Evolutionary conservation across 352 stramenopile genomes (phyloP).

Genomic region (Aphanomyces invadans): DNA sequence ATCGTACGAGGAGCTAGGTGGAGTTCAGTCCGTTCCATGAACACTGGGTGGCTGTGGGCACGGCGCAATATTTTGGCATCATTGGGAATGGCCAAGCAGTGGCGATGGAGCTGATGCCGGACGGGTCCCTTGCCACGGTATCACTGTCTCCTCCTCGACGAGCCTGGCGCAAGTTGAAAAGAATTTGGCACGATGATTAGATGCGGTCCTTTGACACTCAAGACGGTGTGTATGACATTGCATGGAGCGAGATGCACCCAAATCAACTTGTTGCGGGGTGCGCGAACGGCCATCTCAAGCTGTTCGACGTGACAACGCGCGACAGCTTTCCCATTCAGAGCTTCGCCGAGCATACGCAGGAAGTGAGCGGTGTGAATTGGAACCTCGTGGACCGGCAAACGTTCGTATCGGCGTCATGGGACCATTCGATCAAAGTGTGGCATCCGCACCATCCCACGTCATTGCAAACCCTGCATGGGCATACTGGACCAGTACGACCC

Average conservation of each 20-base stretch:
- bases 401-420: slow-evolving; percentile 84
- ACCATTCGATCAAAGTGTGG: slow-evolving; percentile 84
- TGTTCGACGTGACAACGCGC: slow-evolving; percentile 83
- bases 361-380: slow-evolving; percentile 86
- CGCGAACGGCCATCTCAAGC: slow-evolving; percentile 80
- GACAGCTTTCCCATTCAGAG: slow-evolving; percentile 85
- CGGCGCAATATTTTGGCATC: slow-evolving; percentile 89
- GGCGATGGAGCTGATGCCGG: slow-evolving; percentile 69
- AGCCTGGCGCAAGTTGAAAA: too few species aligned
- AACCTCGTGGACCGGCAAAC: slow-evolving; percentile 82
- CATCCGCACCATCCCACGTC: slow-evolving; percentile 60
- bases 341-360: slow-evolving; percentile 80
- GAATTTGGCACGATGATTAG: too few species aligned
- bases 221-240: slow-evolving; percentile 84
- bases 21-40: slow-evolving; percentile 89
- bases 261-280: slow-evolving; percentile 84
- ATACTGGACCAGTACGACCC: slow-evolving; percentile 40
- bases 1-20: slow-evolving; percentile 38
- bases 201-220: slow-evolving; percentile 83
- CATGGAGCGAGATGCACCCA: slow-evolving; percentile 82
- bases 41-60: slow-evolving; percentile 77
- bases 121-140: slow-evolving; percentile 51
- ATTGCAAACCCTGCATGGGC: slow-evolving; percentile 64
- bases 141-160: slow-evolving; percentile 16
- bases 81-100: slow-evolving; percentile 85